Percentiles rank a stretch among this genome's conserved stretches.
phyloP scores from a whole-genome alignment of 2,329 filamentous ascomycete species.

The Paecilomyces fulvus region DNA sequence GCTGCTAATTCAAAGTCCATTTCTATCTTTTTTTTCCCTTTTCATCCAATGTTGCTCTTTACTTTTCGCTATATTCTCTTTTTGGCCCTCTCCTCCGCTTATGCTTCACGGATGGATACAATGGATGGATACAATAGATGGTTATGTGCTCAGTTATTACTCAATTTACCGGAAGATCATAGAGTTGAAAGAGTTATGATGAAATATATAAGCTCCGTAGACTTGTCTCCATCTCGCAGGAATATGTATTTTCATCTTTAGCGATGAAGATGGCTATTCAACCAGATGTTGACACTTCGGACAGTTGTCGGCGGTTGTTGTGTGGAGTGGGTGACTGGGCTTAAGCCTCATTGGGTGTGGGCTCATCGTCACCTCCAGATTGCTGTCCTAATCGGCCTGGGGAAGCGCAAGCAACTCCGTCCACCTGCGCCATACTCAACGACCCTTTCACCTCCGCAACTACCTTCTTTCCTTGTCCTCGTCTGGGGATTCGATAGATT shows the following conservation, averaged over 20 bases:
- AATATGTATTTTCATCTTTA: background rate
- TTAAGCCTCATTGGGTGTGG: conserved; percentile 8
- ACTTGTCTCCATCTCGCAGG: background rate
- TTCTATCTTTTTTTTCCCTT: background rate
- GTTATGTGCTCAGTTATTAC: background rate
- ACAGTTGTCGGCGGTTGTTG: background rate
- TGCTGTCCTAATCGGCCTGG: conserved; percentile 1
- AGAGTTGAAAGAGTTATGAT: background rate
- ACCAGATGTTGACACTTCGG: background rate
- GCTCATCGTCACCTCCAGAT: conserved; percentile 3
- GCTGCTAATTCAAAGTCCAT: background rate
- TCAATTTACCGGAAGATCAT: background rate
- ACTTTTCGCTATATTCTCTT: background rate
- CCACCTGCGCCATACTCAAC: background rate
- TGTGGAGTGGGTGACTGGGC: background rate
- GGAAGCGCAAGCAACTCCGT: conserved; percentile 1
- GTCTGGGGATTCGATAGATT: background rate
- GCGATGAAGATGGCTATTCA: background rate
- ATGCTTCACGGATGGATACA: background rate
- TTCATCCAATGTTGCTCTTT: background rate
- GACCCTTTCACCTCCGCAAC: background rate
- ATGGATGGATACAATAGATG: background rate
- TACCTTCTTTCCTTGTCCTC: background rate
- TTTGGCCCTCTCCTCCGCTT: background rate
- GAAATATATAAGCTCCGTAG: background rate